Percentiles rank a stretch among this genome's conserved stretches.
Evolutionary conservation across 2,329 filamentous ascomycete species (phyloP).

Genomic region (Pseudogymnoascus sp.): DNA sequence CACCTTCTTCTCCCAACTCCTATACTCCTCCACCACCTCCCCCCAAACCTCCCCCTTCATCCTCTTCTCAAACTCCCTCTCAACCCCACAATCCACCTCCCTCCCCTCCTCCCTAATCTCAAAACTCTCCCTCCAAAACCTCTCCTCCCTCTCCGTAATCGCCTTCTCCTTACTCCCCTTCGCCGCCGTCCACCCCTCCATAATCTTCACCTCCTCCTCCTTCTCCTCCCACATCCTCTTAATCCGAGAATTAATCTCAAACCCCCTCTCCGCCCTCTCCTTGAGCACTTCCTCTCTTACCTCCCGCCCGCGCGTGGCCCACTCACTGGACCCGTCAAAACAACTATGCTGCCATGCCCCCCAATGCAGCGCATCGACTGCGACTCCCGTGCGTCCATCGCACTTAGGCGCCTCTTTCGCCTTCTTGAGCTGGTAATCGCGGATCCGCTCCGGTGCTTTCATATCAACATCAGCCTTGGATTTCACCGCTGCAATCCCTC

Average conservation of each 20-base stretch:
- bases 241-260: neutral
- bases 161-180: neutral
- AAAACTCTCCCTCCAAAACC: neutral
- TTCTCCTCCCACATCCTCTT: neutral
- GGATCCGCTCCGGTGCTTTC: neutral
- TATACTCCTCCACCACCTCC: neutral
- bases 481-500: neutral
- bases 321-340: neutral
- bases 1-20: neutral
- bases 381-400: neutral
- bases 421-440: neutral
- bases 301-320: conserved; percentile 27
- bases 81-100: neutral
- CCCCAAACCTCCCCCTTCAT: neutral
- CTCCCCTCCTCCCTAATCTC: conserved; percentile 4
- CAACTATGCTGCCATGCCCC: neutral
- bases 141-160: neutral
- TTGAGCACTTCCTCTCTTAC: conserved; percentile 45
- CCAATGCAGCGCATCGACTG: neutral
- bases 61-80: conserved; percentile 1
- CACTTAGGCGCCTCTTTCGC: neutral
- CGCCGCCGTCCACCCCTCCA: neutral
- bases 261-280: conserved; percentile 37
- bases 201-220: neutral
- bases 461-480: neutral